phyloP scores from a whole-genome alignment of 352 stramenopile genomes.

The Globisporangium spiculum region DNA sequence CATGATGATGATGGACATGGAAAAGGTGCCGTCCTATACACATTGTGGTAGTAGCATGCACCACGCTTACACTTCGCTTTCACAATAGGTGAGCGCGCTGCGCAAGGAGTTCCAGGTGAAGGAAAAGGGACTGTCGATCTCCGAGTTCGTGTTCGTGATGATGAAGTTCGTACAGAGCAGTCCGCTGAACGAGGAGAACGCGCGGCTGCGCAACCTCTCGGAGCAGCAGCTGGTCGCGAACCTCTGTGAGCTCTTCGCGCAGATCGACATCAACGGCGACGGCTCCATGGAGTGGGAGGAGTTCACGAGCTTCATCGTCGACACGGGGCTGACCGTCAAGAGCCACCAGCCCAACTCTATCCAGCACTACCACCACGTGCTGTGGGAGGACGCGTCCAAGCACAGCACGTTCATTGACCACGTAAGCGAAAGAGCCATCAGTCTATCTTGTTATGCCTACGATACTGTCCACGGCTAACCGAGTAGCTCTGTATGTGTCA shows the following conservation, averaged over 20 bases:
- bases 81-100: constrained; percentile 58
- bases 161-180: constrained; percentile 69
- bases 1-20: constrained; percentile 91
- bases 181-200: constrained; percentile 53
- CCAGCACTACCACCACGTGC: constrained; percentile 74
- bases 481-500: background rate
- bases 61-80: background rate
- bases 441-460: background rate
- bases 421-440: constrained; percentile 14
- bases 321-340: constrained; percentile 79
- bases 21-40: constrained; percentile 40
- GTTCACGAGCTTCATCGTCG: constrained; percentile 90
- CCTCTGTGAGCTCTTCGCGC: constrained; percentile 86
- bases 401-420: constrained; percentile 83
- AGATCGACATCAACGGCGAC: constrained; percentile 91
- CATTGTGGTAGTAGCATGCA: background rate
- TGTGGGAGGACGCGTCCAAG: constrained; percentile 83
- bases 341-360: constrained; percentile 88
- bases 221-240: constrained; percentile 83
- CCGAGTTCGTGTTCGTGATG: constrained; percentile 89
- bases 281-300: constrained; percentile 92
- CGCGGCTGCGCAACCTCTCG: constrained; percentile 54
- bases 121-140: constrained; percentile 70
- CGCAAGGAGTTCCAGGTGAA: constrained; percentile 85
- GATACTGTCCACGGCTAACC: background rate